These are phyloP conservation scores for Arabidopsis thaliana DNA, from an alignment of 345 rosid species.

Conservation along the genomic window DNA sequence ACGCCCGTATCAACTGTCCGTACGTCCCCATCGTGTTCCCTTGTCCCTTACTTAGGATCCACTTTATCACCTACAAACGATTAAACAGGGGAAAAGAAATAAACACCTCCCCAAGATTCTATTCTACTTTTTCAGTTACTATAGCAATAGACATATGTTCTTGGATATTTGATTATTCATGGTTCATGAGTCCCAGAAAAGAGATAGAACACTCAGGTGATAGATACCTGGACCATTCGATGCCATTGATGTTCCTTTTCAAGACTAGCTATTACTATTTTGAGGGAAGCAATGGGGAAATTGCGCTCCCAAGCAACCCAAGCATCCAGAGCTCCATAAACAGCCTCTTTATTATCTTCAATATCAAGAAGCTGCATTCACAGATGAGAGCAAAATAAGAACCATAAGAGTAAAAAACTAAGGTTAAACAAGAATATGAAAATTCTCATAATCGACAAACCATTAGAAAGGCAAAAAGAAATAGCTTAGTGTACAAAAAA, in stretches of 20 bases:
- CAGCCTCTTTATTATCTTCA: constrained; percentile 76
- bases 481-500: not conserved
- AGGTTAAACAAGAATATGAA: constrained; percentile 7
- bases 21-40: constrained; percentile 89
- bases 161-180: constrained; percentile 3
- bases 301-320: constrained; percentile 96
- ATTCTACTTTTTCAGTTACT: not conserved
- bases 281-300: constrained; percentile 81
- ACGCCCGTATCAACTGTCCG: constrained; percentile 71
- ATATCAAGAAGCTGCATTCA: constrained; percentile 72
- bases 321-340: constrained; percentile 91
- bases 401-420: not conserved
- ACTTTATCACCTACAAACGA: constrained; percentile 77
- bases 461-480: constrained; percentile 10
- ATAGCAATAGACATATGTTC: not conserved
- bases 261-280: constrained; percentile 66
- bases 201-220: not conserved
- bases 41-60: constrained; percentile 99
- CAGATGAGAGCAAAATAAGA: not conserved
- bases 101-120: constrained; percentile 7
- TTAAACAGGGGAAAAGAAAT: not conserved
- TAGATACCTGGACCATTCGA: constrained; percentile 74
- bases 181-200: not conserved
- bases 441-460: constrained; percentile 1
- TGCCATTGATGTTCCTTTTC: constrained; percentile 95